These are phyloP conservation scores for Bromus sterilis DNA, from an alignment of 176 grass and related monocot genomes.

Conservation along the genomic window DNA sequence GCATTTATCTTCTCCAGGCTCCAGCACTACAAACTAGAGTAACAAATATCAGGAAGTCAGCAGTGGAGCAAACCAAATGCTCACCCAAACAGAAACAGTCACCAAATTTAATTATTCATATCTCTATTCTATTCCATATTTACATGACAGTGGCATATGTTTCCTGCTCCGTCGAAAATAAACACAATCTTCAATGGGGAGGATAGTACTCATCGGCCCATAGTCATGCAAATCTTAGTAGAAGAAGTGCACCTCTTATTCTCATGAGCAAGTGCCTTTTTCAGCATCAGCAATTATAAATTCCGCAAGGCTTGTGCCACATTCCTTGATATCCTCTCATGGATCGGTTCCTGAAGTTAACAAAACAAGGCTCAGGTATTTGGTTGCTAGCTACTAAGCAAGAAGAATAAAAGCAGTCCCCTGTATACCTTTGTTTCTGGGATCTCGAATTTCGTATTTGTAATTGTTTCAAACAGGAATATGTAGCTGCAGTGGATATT, in stretches of 20 bases:
- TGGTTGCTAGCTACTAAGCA: neutral
- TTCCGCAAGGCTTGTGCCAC: slow-evolving; percentile 38
- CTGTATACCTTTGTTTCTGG: slow-evolving; percentile 48
- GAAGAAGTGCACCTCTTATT: slow-evolving; percentile 20
- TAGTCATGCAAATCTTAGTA: neutral
- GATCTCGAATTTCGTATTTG: slow-evolving; percentile 65
- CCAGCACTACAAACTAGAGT: neutral
- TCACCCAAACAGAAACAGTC: neutral
- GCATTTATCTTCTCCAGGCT: neutral
- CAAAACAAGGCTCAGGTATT: slow-evolving; percentile 6
- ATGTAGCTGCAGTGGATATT: slow-evolving; percentile 52
- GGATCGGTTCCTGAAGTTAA: slow-evolving; percentile 62
- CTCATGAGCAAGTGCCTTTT: neutral
- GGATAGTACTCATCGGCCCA: neutral
- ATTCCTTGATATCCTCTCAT: slow-evolving; percentile 85
- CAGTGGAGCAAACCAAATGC: neutral
- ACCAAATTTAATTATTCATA: neutral
- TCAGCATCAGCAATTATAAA: slow-evolving; percentile 27
- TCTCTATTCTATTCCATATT: neutral
- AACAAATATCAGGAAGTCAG: neutral
- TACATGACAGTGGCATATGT: neutral
- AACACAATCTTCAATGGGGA: neutral
- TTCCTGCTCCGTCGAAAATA: neutral
- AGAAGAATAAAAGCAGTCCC: neutral
- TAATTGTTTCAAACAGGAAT: slow-evolving; percentile 92